Evolutionary conservation across 768 basidiomycete genomes (phyloP).

Genomic region (Hysterangium stoloniferum): DNA sequence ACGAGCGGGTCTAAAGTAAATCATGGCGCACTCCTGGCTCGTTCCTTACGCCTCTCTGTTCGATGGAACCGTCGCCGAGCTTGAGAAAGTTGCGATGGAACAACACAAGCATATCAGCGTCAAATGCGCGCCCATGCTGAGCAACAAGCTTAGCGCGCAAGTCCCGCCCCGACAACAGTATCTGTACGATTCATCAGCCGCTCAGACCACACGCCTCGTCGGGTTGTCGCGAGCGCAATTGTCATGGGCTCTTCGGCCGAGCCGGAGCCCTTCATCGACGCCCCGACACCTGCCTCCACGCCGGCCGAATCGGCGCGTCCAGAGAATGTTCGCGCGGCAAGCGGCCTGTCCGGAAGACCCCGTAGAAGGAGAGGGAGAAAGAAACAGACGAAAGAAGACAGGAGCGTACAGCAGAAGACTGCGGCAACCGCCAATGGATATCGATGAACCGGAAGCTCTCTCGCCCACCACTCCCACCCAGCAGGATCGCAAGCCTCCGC

Average conservation of each 20-base stretch:
- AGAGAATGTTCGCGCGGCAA: conserved; percentile 11
- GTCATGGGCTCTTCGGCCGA: conserved; percentile 34
- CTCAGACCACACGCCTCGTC: conserved; percentile 18
- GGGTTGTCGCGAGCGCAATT: conserved; percentile 37
- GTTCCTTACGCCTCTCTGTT: conserved; percentile 56
- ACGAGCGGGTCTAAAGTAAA: conserved; percentile 63
- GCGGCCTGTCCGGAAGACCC: conserved; percentile 28
- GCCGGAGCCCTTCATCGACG: conserved; percentile 47
- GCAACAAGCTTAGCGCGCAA: conserved; percentile 18
- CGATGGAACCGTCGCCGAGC: conserved; percentile 61
- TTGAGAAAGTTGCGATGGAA: conserved; percentile 75
- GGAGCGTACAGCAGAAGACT: neutral
- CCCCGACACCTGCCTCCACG: conserved; percentile 57
- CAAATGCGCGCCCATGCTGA: conserved; percentile 60
- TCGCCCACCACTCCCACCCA: conserved; percentile 60
- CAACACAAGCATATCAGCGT: conserved; percentile 76
- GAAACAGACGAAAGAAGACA: conserved; percentile 3
- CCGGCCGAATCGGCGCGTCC: conserved; percentile 19
- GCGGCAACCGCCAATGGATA: no score
- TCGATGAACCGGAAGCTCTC: conserved; percentile 96
- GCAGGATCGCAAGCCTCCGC: conserved; percentile 14
- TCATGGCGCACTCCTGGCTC: conserved; percentile 91
- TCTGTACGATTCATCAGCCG: conserved; percentile 67
- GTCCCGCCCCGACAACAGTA: conserved; percentile 47
- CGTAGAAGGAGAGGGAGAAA: conserved; percentile 37